phyloP scores from a whole-genome alignment of 768 basidiomycete species.

The Panus rudis region DNA sequence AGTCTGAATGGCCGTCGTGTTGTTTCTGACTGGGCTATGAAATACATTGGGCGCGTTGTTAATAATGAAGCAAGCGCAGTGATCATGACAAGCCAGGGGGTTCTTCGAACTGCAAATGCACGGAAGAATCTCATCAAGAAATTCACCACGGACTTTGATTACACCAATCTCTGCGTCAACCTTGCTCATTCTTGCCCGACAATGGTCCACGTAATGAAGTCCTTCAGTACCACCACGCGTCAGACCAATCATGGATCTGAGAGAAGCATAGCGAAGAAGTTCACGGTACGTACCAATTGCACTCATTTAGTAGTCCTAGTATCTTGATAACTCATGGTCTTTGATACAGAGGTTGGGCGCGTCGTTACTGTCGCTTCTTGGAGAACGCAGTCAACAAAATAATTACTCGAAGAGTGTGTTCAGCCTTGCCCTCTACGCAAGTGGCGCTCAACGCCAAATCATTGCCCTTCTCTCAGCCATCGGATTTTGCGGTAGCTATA shows the following conservation, averaged over 20 bases:
- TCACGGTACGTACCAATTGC: not conserved
- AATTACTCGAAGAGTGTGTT: conserved; percentile 5
- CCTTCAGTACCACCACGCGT: conserved; percentile 2
- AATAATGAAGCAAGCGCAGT: not conserved
- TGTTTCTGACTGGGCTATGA: not conserved
- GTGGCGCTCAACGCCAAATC: conserved; percentile 7
- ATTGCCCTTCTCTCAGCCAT: conserved; percentile 5
- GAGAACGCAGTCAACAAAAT: conserved; percentile 8
- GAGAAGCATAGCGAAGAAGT: not conserved
- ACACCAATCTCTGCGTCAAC: not conserved
- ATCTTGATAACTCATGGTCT: not conserved
- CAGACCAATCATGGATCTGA: not conserved
- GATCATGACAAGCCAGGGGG: not conserved
- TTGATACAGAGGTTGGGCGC: not conserved
- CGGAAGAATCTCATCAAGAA: not conserved
- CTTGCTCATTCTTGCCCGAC: conserved; percentile 1
- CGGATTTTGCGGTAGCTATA: conserved; percentile 18
- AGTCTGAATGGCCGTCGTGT: not conserved
- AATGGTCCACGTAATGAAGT: not conserved
- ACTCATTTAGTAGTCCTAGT: not conserved
- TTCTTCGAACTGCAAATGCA: conserved; percentile 2
- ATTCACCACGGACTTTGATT: conserved; percentile 3
- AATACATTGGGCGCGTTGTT: not conserved
- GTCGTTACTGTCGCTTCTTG: conserved; percentile 1
- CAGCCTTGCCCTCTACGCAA: conserved; percentile 9